Evolutionary conservation across 768 basidiomycete genomes (phyloP).

Genomic region (Pisolithus sp.): DNA sequence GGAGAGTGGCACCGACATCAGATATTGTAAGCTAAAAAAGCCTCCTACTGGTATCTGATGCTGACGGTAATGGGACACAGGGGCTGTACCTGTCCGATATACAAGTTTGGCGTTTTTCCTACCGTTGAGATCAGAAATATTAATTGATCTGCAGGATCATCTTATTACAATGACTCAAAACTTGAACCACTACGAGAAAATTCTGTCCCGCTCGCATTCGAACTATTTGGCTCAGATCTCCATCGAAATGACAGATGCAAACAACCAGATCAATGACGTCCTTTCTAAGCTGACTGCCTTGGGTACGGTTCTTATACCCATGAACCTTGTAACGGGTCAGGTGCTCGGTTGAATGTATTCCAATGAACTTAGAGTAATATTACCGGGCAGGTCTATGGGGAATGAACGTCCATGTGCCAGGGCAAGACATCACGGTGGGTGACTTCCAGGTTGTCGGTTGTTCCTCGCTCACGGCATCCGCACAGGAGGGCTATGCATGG

Average conservation of each 20-base stretch:
- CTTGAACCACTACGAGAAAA: constrained; percentile 99
- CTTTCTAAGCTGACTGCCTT: constrained; percentile 94
- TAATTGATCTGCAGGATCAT: constrained; percentile 59
- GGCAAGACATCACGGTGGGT: constrained; percentile 52
- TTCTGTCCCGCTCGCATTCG: constrained; percentile 95
- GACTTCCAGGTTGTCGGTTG: background rate
- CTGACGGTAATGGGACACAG: constrained; percentile 33
- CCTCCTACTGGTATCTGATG: background rate
- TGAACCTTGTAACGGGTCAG: constrained; percentile 92
- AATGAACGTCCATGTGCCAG: constrained; percentile 98
- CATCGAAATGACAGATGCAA: constrained; percentile 99
- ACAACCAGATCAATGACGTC: constrained; percentile 99
- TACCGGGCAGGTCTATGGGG: constrained; percentile 73
- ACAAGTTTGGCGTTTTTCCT: constrained; percentile 43
- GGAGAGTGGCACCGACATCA: constrained; percentile 95
- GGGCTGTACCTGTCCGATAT: constrained; percentile 95
- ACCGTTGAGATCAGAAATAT: background rate
- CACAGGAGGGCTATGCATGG: constrained; percentile 58
- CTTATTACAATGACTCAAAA: constrained; percentile 99
- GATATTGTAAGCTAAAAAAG: constrained; percentile 65
- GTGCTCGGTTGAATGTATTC: constrained; percentile 9
- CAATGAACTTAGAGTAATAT: background rate
- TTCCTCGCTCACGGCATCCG: background rate
- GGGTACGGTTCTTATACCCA: constrained; percentile 94
- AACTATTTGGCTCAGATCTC: constrained; percentile 99